Conservation (phyloP, 345 rosid species). For the Eucalyptus regnans region DNA sequence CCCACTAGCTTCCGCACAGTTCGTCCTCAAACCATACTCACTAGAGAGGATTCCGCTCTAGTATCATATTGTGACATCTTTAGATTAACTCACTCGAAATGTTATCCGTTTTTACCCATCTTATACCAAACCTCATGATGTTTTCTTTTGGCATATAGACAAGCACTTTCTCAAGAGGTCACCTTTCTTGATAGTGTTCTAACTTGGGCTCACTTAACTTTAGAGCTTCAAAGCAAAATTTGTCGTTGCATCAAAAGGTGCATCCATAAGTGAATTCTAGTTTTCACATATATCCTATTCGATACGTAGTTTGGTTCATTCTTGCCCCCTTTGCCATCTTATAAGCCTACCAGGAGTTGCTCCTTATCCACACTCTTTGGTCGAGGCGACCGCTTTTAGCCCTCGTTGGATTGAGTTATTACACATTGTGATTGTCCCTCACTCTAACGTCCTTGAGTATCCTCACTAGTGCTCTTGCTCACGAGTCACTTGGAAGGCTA, state of each 20-base stretch:
- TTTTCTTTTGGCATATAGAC: not conserved
- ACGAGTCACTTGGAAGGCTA: not conserved
- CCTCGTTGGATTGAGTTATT: rapidly evolving
- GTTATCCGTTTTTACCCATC: no score
- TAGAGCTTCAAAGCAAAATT: not conserved
- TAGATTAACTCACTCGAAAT: not conserved
- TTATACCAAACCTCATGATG: not conserved
- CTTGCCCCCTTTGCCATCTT: not conserved
- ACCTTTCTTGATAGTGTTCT: not conserved
- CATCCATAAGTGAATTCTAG: no score
- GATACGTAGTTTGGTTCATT: no score
- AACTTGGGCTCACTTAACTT: not conserved
- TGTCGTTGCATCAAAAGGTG: rapidly evolving
- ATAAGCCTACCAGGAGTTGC: not conserved
- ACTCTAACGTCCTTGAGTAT: not conserved
- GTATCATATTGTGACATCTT: not conserved
- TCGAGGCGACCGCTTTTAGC: not conserved
- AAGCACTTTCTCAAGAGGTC: not conserved
- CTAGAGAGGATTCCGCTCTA: not conserved
- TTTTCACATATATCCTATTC: not conserved
- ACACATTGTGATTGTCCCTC: not conserved
- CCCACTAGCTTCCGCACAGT: rapidly evolving
- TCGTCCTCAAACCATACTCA: not conserved
- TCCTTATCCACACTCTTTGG: not conserved
- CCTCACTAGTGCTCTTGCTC: not conserved